Base-by-base conservation (phyloP, 2,329 filamentous ascomycete genomes). In the Eutypella sp. region DNA sequence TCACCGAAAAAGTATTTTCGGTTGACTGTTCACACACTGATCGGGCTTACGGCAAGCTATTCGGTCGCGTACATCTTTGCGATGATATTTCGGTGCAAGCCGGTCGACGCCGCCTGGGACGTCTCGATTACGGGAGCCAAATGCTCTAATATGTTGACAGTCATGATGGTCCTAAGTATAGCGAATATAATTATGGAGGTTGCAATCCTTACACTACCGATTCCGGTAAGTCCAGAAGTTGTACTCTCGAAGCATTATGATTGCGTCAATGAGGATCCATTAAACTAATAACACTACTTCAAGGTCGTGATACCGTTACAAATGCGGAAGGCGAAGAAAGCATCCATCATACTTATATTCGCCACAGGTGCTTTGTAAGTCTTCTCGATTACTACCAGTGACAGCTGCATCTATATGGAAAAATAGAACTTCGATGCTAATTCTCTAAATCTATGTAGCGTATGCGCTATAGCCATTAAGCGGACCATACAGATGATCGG, bases 121-220 rank as follows among this genome's bases (percentile, higher is more conserved):
- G 11, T 40, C 10, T 24, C 38, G 18, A 24, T 40, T 24, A 9
- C 13, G 38, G 19, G 15, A 9, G 19, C 38, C 10, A 40, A 40
- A 15, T 40, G 38, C 19, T 40, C 38, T 8, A 25, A 40, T 9
- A 40, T 24, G 20, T 40, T 40, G n/a, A 16, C 38, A 24, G 24
- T 40, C 24, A 40, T 40, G 38, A 40, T 40, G 38, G 38, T 40
- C 6, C 38, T 40, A 9, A 40, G 38, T 24, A 40, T 40, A 40
- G 38, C 38, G 3, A 40, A 40, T 15, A 40, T 40, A 5, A 24
- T 22, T 22, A 40, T 40, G 38, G 38, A 40, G 9, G 6, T 40
- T 22, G 16, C 16, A 7, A 40, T 25, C 15, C 38, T 40, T 11
- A 16, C 16, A 25, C 25, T 40, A 16, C 38, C 38, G 23, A 40